Conservation (phyloP, 345 rosid genomes). For the Rubroshorea leprosula region DNA sequence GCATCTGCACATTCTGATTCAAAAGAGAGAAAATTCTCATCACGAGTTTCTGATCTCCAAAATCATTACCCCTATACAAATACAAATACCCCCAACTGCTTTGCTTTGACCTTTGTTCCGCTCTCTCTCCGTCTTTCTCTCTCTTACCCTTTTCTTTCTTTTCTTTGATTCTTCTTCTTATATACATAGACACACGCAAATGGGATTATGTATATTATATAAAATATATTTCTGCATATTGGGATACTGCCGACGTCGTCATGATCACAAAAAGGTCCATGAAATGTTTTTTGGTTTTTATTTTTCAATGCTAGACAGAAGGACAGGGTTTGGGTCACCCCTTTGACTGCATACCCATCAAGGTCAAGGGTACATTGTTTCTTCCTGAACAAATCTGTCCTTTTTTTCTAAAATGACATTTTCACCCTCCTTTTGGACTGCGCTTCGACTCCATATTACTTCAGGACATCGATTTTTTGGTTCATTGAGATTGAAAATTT, state of each 20-base stretch:
- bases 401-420: background rate
- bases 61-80: slow-evolving; percentile 33
- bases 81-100: slow-evolving; percentile 38
- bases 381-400: background rate
- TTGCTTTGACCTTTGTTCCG: slow-evolving; percentile 63
- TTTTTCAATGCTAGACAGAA: slow-evolving; percentile 7
- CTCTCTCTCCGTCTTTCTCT: slow-evolving; percentile 18
- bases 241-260: slow-evolving; percentile 35
- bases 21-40: slow-evolving; percentile 17
- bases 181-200: background rate
- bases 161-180: background rate
- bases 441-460: too few relatives aligned
- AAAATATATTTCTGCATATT: background rate
- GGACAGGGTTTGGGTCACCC: slow-evolving; percentile 24
- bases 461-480: too few relatives aligned
- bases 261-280: slow-evolving; percentile 29
- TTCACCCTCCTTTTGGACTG: background rate
- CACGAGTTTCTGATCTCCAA: slow-evolving; percentile 46
- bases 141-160: background rate
- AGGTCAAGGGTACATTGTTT: background rate
- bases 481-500: too few relatives aligned
- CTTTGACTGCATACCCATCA: slow-evolving; percentile 18
- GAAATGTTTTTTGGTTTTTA: slow-evolving; percentile 12
- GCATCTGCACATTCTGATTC: slow-evolving; percentile 4
- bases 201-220: background rate